phyloP scores from a whole-genome alignment of 352 stramenopile species.

The Pythium insidiosum region DNA sequence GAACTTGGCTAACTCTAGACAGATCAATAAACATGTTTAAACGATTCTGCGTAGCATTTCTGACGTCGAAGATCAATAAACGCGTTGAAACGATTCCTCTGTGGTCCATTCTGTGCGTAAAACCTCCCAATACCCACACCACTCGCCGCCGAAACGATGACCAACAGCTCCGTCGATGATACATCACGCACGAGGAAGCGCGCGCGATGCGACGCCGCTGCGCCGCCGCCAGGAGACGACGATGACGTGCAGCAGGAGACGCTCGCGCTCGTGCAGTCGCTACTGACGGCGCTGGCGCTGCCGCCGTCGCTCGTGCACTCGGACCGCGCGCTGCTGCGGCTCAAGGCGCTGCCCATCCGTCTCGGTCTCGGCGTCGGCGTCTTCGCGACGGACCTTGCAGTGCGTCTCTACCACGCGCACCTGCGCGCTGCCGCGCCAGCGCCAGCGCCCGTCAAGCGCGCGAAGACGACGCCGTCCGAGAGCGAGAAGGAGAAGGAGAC shows the following conservation, averaged over 20 bases:
- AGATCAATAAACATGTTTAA: too few relatives aligned
- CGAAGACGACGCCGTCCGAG: slow-evolving; percentile 3
- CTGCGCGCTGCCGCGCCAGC: background rate
- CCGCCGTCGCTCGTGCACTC: background rate
- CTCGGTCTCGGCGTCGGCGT: slow-evolving; percentile 1
- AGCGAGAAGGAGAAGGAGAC: slow-evolving; percentile 3
- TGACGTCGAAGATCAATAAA: too few relatives aligned
- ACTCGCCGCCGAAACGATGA: too few relatives aligned
- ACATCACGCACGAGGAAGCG: too few relatives aligned
- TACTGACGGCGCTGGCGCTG: background rate
- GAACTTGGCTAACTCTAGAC: too few relatives aligned
- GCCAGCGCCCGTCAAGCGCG: background rate
- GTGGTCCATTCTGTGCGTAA: too few relatives aligned
- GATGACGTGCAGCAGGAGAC: background rate
- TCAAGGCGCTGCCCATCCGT: background rate
- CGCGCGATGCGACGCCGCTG: too few relatives aligned
- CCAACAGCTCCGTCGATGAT: too few relatives aligned
- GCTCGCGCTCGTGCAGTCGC: background rate
- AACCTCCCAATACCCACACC: too few relatives aligned
- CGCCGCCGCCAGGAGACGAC: too few relatives aligned
- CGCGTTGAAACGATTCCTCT: too few relatives aligned
- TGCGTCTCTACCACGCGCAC: slow-evolving; percentile 13
- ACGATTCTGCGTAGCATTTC: too few relatives aligned
- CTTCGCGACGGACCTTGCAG: slow-evolving; percentile 6
- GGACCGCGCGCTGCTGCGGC: background rate